Evolutionary conservation across 257 asterid genomes (phyloP), one percentile per base, ranked within the genome.

Genomic region (Penstemon barbatus): DNA sequence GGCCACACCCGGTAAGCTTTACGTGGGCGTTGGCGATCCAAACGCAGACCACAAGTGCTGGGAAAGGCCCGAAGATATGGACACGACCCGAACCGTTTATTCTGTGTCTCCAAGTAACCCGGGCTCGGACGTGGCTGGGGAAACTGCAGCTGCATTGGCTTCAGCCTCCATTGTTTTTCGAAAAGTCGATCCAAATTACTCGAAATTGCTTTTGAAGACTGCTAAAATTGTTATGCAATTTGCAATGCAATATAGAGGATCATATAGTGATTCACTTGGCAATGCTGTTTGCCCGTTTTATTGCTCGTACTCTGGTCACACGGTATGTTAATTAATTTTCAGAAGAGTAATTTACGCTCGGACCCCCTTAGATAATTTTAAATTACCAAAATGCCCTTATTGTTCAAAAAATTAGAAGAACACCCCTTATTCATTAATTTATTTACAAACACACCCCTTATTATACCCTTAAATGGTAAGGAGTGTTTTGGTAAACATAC

Each of bases 21-120:
- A 86, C 63, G 97, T 92, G 0, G 96, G 96, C 6, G 96, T 92
- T 0, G 98, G 98, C 0, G 97, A 92, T 19, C 92, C 98, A 3
- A 84, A 77, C 40, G 63, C 80, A 2, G 98, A 92, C 79, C 98
- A 91, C 49, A 75, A n/a, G 44, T 91, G 98, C 12, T 91, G 97
- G 96, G 91, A 89, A 73, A 78, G 97, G 79, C 97, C 97, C 0
- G 97, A 91, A 59, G 96, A 91, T 18, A 91, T 91, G 96, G 98
- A 89, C 83, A 84, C 96, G 2, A 11, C 65, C 2, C 72, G 98
- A 18, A 77, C 49, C 33, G 89, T 84, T 3, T 92, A 81, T 60
- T 89, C 73, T 0, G 94, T 92, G 12, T 87, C 96, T 0, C 60
- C 87, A 0, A 38, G 15, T 60, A 87, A 84, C 63, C 98, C 97